Evolutionary conservation across 2,329 filamentous ascomycete species (phyloP).

Genomic region (Apiospora rasikravindrae): DNA sequence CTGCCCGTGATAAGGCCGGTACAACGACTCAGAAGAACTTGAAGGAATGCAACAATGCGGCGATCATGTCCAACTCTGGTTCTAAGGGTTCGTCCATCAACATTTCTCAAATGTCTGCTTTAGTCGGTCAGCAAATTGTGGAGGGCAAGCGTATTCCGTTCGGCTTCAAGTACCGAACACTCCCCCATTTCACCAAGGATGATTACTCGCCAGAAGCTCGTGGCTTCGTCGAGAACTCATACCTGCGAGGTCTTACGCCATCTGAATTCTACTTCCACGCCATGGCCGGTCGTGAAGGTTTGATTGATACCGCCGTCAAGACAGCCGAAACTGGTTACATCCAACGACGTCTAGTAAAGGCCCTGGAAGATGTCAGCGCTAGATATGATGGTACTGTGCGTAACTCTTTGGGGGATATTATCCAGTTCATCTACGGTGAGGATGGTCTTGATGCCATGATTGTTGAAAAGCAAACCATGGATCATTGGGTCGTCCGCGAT

Average conservation of each 20-base stretch:
- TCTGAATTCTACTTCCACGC: conserved; percentile 99
- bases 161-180: conserved; percentile 96
- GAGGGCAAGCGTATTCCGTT: conserved; percentile 99
- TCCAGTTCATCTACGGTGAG: conserved; percentile 97
- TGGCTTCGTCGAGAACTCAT: conserved; percentile 98
- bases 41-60: conserved; percentile 95
- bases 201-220: conserved; percentile 97
- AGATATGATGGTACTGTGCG: conserved; percentile 97
- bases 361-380: conserved; percentile 94
- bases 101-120: conserved; percentile 98
- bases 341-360: conserved; percentile 96
- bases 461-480: conserved; percentile 92
- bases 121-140: conserved; percentile 97
- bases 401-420: conserved; percentile 94
- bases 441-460: conserved; percentile 92
- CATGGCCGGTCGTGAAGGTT: conserved; percentile 99
- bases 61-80: conserved; percentile 93
- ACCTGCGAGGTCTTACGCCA: conserved; percentile 91
- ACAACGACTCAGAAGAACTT: conserved; percentile 88
- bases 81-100: conserved; percentile 99
- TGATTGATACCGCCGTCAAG: conserved; percentile 99
- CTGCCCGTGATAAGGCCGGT: conserved; percentile 95
- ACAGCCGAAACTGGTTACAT: conserved; percentile 99
- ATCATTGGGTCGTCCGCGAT: conserved; percentile 82
- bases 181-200: conserved; percentile 98